Percentiles rank a stretch among this genome's conserved stretches.
Evolutionary conservation across 805 yeast genomes (phyloP).

Genomic region (Pichia insulana): DNA sequence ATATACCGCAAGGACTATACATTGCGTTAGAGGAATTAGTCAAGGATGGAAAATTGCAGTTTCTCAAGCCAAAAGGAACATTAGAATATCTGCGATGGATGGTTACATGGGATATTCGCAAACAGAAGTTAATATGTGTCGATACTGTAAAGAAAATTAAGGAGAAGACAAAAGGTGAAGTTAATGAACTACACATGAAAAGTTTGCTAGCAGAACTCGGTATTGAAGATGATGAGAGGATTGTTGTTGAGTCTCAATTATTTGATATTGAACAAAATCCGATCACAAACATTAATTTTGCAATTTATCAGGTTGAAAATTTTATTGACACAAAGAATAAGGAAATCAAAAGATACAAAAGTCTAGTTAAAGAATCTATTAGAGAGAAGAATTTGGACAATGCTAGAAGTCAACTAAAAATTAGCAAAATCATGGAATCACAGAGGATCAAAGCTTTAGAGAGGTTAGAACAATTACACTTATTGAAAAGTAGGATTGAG

Average conservation of each 20-base stretch:
- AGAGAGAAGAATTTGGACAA: constrained; percentile 12
- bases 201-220: not conserved
- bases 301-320: constrained; percentile 17
- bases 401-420: constrained; percentile 20
- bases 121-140: not conserved
- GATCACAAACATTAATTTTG: constrained; percentile 22
- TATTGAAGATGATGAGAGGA: not conserved
- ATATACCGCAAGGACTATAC: constrained; percentile 1
- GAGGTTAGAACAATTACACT: constrained; percentile 19
- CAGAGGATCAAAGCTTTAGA: constrained; percentile 16
- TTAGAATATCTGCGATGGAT: not conserved
- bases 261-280: constrained; percentile 8
- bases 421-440: constrained; percentile 16
- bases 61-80: not conserved
- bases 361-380: constrained; percentile 11
- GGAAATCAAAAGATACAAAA: constrained; percentile 8
- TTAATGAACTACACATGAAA: constrained; percentile 1
- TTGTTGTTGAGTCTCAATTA: not conserved
- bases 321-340: constrained; percentile 13
- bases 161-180: not conserved
- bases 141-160: not conserved
- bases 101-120: not conserved
- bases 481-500: constrained; percentile 19
- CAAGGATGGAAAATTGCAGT: not conserved
- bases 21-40: not conserved